Evolutionary conservation across 192 early-diverging fungal species (phyloP).

Genomic region (Chytriomyces confervae): DNA sequence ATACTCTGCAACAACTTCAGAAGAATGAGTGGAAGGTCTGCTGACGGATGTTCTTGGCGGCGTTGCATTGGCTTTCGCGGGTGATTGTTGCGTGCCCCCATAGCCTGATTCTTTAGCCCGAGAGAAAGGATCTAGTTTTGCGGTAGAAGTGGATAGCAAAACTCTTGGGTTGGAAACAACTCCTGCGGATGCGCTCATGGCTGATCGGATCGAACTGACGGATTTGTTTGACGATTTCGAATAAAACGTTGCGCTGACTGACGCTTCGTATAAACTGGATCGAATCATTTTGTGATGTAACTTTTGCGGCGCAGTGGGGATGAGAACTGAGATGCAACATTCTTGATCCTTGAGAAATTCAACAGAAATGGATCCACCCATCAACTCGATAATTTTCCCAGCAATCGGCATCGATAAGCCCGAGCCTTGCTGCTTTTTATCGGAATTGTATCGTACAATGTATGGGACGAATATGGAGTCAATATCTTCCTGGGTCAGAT

Average conservation of each 20-base stretch:
- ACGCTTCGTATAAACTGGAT: not conserved
- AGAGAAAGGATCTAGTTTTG: no score
- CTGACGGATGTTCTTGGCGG: no score
- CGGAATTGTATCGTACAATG: not conserved
- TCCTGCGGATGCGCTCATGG: no score
- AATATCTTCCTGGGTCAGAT: slow-evolving; percentile 1
- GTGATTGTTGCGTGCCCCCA: no score
- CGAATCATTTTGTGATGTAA: not conserved
- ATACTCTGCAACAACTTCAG: not conserved
- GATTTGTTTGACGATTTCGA: not conserved
- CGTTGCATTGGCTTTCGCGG: no score
- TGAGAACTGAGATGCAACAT: not conserved
- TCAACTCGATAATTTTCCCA: slow-evolving; percentile 22
- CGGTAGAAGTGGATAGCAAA: no score
- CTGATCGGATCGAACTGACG: no score
- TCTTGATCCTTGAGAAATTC: not conserved
- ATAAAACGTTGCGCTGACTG: not conserved
- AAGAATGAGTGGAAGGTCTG: not conserved
- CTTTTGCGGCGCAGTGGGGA: not conserved
- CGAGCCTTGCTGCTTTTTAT: not conserved
- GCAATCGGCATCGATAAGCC: slow-evolving; percentile 10
- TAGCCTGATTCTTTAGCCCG: no score
- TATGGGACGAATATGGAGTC: not conserved
- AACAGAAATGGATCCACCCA: slow-evolving; percentile 18
- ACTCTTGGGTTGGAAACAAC: no score